Percentiles rank a stretch among this genome's conserved stretches.
phyloP scores from a whole-genome alignment of 306 rosid species.

The Nissolia schottii region DNA sequence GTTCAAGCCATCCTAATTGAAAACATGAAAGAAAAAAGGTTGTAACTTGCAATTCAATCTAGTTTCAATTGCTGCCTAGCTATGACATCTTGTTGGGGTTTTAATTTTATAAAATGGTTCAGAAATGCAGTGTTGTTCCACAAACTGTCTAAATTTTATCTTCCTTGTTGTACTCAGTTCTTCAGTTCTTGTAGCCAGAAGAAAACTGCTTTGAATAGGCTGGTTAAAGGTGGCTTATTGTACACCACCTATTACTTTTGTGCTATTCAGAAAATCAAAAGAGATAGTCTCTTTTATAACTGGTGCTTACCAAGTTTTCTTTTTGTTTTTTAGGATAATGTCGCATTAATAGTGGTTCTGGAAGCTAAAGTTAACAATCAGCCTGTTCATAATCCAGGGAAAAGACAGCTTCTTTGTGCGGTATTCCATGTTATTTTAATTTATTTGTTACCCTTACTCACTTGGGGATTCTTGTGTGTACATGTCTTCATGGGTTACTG shows the following conservation, averaged over 20 bases:
- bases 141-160: too few species aligned
- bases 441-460: not conserved
- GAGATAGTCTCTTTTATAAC: not conserved
- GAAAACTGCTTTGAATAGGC: conserved; percentile 86
- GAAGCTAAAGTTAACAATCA: conserved; percentile 93
- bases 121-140: too few species aligned
- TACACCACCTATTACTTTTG: not conserved
- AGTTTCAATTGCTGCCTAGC: too few species aligned
- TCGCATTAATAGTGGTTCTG: conserved; percentile 91
- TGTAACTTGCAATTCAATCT: too few species aligned
- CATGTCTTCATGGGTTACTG: not conserved
- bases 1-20: too few species aligned
- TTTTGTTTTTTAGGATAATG: conserved; percentile 75
- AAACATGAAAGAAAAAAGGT: too few species aligned
- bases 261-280: not conserved
- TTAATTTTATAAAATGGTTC: too few species aligned
- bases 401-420: conserved; percentile 97
- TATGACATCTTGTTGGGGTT: too few species aligned
- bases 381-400: conserved; percentile 82
- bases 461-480: not conserved
- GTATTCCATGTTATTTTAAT: conserved; percentile 41
- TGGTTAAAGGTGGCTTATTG: conserved; percentile 65
- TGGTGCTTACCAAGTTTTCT: conserved; percentile 20
- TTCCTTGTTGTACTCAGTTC: too few species aligned
- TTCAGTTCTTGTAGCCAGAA: too few species aligned